Conservation (phyloP, 805 yeast genomes). For the Isabelozyma rhagii region DNA sequence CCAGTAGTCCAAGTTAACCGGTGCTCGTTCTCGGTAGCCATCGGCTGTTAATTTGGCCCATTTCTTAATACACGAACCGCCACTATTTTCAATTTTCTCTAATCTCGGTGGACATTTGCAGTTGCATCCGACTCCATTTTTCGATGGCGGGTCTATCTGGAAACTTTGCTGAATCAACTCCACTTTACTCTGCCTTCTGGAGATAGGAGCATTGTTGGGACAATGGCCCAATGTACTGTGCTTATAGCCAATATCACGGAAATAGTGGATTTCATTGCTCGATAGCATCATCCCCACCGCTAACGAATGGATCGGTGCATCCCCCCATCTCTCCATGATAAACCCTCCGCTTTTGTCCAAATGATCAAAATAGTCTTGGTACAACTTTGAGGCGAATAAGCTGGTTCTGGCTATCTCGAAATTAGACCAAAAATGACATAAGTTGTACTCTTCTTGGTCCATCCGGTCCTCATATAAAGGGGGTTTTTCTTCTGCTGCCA, state of each 20-base stretch:
- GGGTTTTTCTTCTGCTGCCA: slow-evolving; percentile 29
- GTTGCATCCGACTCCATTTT: slow-evolving; percentile 73
- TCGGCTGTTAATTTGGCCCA: slow-evolving; percentile 46
- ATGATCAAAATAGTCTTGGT: slow-evolving; percentile 63
- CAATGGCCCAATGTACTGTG: slow-evolving; percentile 84
- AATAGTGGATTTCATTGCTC: slow-evolving; percentile 75
- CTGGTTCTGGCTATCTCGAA: slow-evolving; percentile 87
- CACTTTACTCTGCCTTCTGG: slow-evolving; percentile 22
- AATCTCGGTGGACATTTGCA: slow-evolving; percentile 66
- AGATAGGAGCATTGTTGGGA: slow-evolving; percentile 53
- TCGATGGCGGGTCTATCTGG: slow-evolving; percentile 24
- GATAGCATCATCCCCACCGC: slow-evolving; percentile 77
- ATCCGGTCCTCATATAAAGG: slow-evolving; percentile 50
- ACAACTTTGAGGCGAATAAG: slow-evolving; percentile 62
- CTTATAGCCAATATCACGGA: slow-evolving; percentile 86
- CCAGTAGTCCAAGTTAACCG: slow-evolving; percentile 21
- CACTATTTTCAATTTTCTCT: slow-evolving; percentile 55
- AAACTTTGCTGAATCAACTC: slow-evolving; percentile 24
- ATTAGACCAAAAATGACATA: slow-evolving; percentile 91
- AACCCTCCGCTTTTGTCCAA: slow-evolving; percentile 79
- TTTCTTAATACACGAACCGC: slow-evolving; percentile 47
- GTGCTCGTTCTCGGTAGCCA: slow-evolving; percentile 14
- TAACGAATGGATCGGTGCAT: slow-evolving; percentile 90
- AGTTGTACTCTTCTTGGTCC: slow-evolving; percentile 65
- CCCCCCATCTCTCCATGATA: slow-evolving; percentile 94